Evolutionary conservation across 352 stramenopile genomes (phyloP).

Genomic region (Phytopythium ostracodes): DNA sequence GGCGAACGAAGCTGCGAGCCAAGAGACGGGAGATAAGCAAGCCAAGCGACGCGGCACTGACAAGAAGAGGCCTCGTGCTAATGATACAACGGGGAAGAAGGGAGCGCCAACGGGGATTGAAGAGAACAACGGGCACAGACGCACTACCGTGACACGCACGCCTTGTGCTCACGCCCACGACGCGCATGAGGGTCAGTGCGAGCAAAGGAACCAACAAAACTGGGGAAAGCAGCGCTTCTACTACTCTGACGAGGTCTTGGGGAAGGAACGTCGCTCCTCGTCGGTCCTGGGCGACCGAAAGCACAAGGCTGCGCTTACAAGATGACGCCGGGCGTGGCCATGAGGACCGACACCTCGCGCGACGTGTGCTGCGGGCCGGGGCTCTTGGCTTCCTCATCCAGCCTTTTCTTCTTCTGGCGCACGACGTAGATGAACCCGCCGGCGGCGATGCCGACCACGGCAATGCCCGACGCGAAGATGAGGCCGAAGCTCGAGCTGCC

Average conservation of each 20-base stretch:
- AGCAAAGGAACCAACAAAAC: background rate
- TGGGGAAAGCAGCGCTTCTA: background rate
- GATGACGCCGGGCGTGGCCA: slow-evolving; percentile 25
- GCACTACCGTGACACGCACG: background rate
- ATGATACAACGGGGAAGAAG: background rate
- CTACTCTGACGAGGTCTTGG: background rate
- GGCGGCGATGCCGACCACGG: slow-evolving; percentile 29
- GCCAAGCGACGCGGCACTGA: background rate
- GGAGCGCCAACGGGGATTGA: slow-evolving; percentile 1
- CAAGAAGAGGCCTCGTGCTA: background rate
- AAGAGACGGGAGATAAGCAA: background rate
- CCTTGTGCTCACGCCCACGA: background rate
- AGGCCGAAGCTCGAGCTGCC: slow-evolving; percentile 25
- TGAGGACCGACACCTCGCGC: slow-evolving; percentile 30
- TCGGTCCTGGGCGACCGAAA: background rate
- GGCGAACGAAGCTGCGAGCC: background rate
- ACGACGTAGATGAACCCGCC: slow-evolving; percentile 39
- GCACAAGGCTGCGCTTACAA: slow-evolving; percentile 9
- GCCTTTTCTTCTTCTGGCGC: slow-evolving; percentile 47
- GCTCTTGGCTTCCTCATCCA: slow-evolving; percentile 40
- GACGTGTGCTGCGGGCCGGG: slow-evolving; percentile 24
- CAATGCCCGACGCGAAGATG: slow-evolving; percentile 30
- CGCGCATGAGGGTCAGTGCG: background rate
- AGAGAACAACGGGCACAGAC: slow-evolving; percentile 1
- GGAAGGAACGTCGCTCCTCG: background rate